phyloP scores from a whole-genome alignment of 2,329 filamentous ascomycete species.

The Penicillium rolfsii region DNA sequence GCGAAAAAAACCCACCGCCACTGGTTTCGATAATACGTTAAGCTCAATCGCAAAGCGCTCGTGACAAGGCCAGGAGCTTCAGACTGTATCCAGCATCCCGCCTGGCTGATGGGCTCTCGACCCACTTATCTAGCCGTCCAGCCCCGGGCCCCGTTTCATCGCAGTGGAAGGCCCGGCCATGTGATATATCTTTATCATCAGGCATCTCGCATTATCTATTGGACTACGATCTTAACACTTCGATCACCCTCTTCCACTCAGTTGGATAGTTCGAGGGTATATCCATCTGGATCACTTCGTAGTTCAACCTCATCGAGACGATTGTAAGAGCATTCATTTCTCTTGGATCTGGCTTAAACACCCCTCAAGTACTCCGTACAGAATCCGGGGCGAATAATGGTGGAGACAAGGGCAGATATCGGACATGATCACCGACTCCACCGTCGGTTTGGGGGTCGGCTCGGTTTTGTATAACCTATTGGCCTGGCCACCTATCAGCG shows the following conservation, averaged over 20 bases:
- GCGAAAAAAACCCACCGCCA: not conserved
- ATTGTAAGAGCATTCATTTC: not conserved
- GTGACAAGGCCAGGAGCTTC: not conserved
- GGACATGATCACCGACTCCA: constrained; percentile 1
- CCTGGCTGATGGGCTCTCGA: not conserved
- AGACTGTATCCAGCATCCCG: not conserved
- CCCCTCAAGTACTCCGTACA: not conserved
- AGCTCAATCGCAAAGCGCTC: not conserved
- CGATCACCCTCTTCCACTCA: not conserved
- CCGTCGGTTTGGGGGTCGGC: constrained; percentile 3
- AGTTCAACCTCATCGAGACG: not conserved
- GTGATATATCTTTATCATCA: not conserved
- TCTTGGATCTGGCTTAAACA: not conserved
- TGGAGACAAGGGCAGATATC: not conserved
- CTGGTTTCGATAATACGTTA: not conserved
- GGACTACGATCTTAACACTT: not conserved
- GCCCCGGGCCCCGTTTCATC: not conserved
- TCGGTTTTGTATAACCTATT: not conserved
- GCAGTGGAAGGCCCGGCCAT: not conserved
- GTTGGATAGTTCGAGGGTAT: not conserved
- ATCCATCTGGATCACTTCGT: not conserved
- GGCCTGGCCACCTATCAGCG: not conserved
- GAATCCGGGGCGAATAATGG: not conserved
- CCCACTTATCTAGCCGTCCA: not conserved
- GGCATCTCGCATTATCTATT: not conserved